Percentiles rank a stretch among this genome's conserved stretches.
phyloP scores from a whole-genome alignment of 495 filamentous ascomycete genomes.

The Tuber umbilicatum region DNA sequence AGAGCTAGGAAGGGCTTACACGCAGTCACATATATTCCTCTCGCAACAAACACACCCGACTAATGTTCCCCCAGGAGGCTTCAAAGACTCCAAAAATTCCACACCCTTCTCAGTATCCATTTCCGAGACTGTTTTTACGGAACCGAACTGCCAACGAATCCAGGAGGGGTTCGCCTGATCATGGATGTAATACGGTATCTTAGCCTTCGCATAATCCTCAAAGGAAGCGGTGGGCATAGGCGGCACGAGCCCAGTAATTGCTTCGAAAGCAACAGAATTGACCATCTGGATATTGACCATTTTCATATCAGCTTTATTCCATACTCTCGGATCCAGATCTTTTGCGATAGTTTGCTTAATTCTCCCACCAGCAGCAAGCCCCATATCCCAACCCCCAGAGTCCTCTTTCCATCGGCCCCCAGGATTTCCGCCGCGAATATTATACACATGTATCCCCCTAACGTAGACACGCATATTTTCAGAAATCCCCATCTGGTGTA shows the following conservation, averaged over 20 bases:
- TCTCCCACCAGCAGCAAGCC: conserved; percentile 43
- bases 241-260: conserved; percentile 41
- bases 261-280: conserved; percentile 40
- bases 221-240: conserved; percentile 44
- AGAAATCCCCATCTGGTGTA: background rate
- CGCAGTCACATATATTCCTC: conserved; percentile 11
- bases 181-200: conserved; percentile 45
- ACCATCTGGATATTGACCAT: conserved; percentile 47
- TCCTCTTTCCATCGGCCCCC: background rate
- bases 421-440: background rate
- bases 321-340: conserved; percentile 33
- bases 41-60: conserved; percentile 7
- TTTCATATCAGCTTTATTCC: conserved; percentile 42
- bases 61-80: conserved; percentile 1
- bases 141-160: background rate
- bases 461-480: background rate
- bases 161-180: conserved; percentile 31
- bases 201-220: conserved; percentile 38
- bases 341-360: conserved; percentile 42
- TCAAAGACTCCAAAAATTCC: background rate
- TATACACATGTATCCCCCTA: background rate
- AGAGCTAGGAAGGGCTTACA: conserved; percentile 11
- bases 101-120: background rate
- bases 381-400: conserved; percentile 29
- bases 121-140: conserved; percentile 11